Conservation (phyloP, 176 grass and related monocot genomes). For the Bromus sterilis region DNA sequence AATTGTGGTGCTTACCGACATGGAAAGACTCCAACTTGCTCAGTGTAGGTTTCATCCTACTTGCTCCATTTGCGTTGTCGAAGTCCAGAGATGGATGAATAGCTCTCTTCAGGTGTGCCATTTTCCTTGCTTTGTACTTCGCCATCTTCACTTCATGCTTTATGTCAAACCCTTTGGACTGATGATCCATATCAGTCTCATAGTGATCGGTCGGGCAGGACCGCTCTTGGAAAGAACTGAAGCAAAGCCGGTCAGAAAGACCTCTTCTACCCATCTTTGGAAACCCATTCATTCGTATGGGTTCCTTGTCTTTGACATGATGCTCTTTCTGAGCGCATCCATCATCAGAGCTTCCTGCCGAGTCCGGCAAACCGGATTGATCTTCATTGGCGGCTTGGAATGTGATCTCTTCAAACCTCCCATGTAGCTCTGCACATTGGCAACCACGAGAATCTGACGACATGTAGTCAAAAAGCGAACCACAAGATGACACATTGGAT, state of each 20-base stretch:
- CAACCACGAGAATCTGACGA: conserved; percentile 33
- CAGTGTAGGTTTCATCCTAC: conserved; percentile 25
- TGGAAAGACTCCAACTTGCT: conserved; percentile 76
- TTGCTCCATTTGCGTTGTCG: conserved; percentile 21
- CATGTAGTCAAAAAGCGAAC: conserved; percentile 66
- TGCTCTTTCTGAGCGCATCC: conserved; percentile 24
- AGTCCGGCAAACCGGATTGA: conserved; percentile 22
- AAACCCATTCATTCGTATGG: conserved; percentile 31
- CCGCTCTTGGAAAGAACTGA: conserved; percentile 42
- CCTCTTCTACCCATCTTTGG: conserved; percentile 18
- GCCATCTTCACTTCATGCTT: conserved; percentile 49
- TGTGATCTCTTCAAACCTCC: conserved; percentile 76
- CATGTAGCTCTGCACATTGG: conserved; percentile 43
- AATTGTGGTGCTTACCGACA: conserved; percentile 68
- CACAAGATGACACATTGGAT: conserved; percentile 64
- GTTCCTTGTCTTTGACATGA: conserved; percentile 26
- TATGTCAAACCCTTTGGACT: conserved; percentile 15
- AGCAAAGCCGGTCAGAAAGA: conserved; percentile 25
- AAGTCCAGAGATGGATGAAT: conserved; percentile 53
- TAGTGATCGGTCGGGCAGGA: conserved; percentile 22
- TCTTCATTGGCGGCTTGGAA: conserved; percentile 47
- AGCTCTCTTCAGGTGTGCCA: conserved; percentile 34
- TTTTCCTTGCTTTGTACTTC: conserved; percentile 38
- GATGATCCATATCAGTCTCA: conserved; percentile 9
- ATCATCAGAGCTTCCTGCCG: conserved; percentile 24